Evolutionary conservation across 2,329 filamentous ascomycete genomes (phyloP), one percentile per base, ranked within the genome.

Genomic region (Malbranchea zuffiana): DNA sequence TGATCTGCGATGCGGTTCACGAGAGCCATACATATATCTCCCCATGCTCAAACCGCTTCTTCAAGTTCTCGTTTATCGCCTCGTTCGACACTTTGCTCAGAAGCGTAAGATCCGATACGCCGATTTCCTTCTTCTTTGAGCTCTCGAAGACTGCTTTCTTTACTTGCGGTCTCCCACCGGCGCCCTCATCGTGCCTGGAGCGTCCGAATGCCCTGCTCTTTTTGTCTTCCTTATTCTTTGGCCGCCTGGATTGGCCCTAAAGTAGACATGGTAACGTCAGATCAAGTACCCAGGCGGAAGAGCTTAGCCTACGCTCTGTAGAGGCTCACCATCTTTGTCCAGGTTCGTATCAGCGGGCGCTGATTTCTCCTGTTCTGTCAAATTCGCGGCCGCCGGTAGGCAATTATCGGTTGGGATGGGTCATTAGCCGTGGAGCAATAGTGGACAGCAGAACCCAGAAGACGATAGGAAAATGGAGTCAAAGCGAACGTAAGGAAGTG

Each of bases 21-120:
- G 42, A 64, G 69, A n/a, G n/a, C n/a, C n/a, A 56, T 63, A 78
- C 74, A 68, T 98, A 98, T 60, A 98, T 98, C 66, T 98, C 88
- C 61, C 74, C 80, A 71, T 88, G 87, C 59, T 96, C 85, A 63
- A 98, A 98, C 44, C 90, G 79, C 69, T 96, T 92, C 72, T 95
- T 94, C 61, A 98, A 61, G 61, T 98, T 98, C 40, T 96, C 90
- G 67, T 98, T 98, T 70, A 98, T 98, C 44, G 88, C 87, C 62
- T 98, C 90, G 62, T 98, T 96, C 48, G 87, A 94, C 47, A 98
- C 92, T 64, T 96, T 96, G 71, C 87, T 95, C 57, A 98, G 81
- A 53, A 98, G 71, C 3, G 90, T 98, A 59, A 98, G 73, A 70
- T 98, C 90, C 38, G 90, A 95, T 37, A 98, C 90, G 48, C 90